These are phyloP conservation scores for Leccinum longicurvipes DNA, from an alignment of 768 basidiomycete genomes.

Conservation along the genomic window DNA sequence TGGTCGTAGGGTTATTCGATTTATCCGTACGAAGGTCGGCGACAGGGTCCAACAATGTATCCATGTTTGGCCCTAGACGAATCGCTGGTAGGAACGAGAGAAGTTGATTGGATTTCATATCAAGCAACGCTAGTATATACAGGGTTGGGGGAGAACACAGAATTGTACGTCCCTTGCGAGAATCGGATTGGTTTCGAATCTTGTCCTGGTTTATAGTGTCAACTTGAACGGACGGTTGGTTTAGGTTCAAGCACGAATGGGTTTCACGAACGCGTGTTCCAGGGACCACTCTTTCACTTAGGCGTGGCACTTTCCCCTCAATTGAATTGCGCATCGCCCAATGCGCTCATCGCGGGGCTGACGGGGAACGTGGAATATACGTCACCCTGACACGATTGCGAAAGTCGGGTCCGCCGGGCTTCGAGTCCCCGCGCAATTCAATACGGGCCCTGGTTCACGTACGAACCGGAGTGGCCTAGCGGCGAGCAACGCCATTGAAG, in stretches of 20 bases:
- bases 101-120: slow-evolving; percentile 5
- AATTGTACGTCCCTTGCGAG: neutral
- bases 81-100: neutral
- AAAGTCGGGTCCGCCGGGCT: neutral
- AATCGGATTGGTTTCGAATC: neutral
- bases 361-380: neutral
- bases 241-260: neutral
- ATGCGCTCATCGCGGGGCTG: neutral
- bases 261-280: neutral
- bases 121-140: neutral
- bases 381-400: neutral
- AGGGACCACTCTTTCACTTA: neutral
- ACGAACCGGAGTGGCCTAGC: neutral
- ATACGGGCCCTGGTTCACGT: neutral
- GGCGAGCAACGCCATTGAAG: neutral
- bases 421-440: neutral
- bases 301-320: neutral
- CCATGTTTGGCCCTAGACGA: neutral
- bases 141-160: neutral
- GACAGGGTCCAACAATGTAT: neutral
- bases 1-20: neutral
- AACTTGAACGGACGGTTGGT: neutral
- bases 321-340: neutral
- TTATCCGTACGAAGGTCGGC: neutral
- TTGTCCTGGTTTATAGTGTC: neutral